phyloP scores from a whole-genome alignment of 495 filamentous ascomycete genomes.

The Penicillium coffeae region DNA sequence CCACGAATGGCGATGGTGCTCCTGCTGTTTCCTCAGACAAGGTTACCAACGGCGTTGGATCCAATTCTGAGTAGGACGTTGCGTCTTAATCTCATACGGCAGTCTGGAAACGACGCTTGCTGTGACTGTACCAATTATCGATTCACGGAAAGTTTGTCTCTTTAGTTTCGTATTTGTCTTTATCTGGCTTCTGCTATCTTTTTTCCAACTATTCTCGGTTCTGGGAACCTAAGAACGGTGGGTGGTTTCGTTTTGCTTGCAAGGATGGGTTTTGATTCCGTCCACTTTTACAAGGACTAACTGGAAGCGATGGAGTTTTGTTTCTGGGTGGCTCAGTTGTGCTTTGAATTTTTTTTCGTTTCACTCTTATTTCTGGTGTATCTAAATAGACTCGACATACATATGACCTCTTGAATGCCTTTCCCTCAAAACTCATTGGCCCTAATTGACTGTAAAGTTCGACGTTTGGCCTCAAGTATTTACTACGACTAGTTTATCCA shows the following conservation, averaged over 20 bases:
- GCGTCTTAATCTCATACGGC: too few relatives aligned
- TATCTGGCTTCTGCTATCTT: too few relatives aligned
- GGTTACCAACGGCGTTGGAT: neutral
- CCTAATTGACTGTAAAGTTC: neutral
- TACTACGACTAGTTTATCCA: too few relatives aligned
- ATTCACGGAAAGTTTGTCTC: too few relatives aligned
- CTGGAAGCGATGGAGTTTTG: conserved; percentile 16
- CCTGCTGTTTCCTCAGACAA: neutral
- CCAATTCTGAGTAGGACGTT: neutral
- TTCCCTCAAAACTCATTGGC: neutral
- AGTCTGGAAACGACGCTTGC: too few relatives aligned
- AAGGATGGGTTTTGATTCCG: neutral
- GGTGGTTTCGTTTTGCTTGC: neutral
- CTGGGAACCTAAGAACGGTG: neutral
- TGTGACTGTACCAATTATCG: too few relatives aligned
- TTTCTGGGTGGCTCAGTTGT: conserved; percentile 2
- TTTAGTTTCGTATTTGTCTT: too few relatives aligned
- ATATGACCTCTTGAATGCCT: neutral
- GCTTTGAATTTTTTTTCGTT: conserved; percentile 2
- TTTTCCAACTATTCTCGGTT: neutral
- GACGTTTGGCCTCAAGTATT: too few relatives aligned
- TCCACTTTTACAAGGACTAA: neutral
- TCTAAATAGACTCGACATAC: conserved; percentile 1
- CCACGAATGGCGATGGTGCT: neutral
- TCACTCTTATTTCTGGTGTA: neutral